A percentile compares a stretch with the other conserved stretches of the same genome.
Conservation (phyloP, 371 early-diverging fungal genomes). For the Mucor sp. region DNA sequence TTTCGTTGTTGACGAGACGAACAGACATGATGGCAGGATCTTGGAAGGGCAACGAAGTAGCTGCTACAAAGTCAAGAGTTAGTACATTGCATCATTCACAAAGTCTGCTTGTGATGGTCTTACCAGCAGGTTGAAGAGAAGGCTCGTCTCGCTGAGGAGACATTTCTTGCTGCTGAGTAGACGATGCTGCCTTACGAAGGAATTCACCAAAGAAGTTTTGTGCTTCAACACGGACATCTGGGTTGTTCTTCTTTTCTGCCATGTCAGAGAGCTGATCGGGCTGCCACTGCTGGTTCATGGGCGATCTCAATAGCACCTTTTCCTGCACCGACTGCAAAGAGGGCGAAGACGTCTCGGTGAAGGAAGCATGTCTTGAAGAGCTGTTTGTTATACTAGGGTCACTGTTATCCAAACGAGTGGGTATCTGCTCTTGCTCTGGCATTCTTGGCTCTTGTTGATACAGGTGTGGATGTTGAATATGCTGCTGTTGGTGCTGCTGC, state of each 20-base stretch:
- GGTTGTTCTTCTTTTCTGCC: constrained; percentile 33
- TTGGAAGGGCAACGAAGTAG: constrained; percentile 48
- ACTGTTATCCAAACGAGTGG: constrained; percentile 4
- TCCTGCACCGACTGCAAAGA: not conserved
- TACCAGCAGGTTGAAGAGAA: constrained; percentile 3
- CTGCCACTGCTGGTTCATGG: constrained; percentile 1
- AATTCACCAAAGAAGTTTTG: constrained; percentile 73
- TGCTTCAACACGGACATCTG: constrained; percentile 49
- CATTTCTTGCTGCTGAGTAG: constrained; percentile 27
- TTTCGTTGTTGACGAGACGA: constrained; percentile 38
- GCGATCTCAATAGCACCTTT: constrained; percentile 3
- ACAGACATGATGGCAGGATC: constrained; percentile 76
- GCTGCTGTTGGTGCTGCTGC: not conserved
- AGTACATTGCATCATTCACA: not conserved
- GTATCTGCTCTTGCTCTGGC: constrained; percentile 5
- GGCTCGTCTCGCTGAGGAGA: constrained; percentile 20
- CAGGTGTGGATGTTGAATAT: not conserved
- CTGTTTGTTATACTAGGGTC: not conserved
- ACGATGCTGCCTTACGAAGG: constrained; percentile 67
- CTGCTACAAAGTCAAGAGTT: not conserved
- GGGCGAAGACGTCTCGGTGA: not conserved
- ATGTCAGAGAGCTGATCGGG: not conserved
- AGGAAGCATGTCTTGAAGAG: not conserved
- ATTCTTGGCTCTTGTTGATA: not conserved
- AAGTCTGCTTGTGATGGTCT: not conserved